A percentile compares a stretch with the other conserved stretches of the same genome.
These are phyloP conservation scores for Abrus pulchellus DNA, from an alignment of 306 rosid genomes.

Conservation along the genomic window DNA sequence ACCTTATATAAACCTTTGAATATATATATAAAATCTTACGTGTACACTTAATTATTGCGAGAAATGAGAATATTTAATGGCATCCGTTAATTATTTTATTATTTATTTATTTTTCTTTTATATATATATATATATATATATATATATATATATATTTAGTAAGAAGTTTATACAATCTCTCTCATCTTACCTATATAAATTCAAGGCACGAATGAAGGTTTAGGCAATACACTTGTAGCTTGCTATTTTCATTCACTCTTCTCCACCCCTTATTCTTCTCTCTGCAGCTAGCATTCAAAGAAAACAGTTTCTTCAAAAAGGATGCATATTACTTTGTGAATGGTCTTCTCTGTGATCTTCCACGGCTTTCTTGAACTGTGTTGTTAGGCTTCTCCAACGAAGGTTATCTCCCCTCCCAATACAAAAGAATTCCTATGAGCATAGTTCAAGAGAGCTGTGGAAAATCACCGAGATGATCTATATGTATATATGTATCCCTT, in stretches of 20 bases:
- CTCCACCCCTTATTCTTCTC: slow-evolving; percentile 7
- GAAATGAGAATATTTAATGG: too few species aligned
- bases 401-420: background rate
- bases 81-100: too few species aligned
- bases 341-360: slow-evolving; percentile 69
- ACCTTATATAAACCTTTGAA: too few species aligned
- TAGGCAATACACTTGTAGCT: background rate
- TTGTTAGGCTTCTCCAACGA: slow-evolving; percentile 13
- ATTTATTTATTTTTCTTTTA: too few species aligned
- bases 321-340: slow-evolving; percentile 16
- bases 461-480: slow-evolving; percentile 43
- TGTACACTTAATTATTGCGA: too few species aligned
- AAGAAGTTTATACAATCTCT: background rate
- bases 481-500: background rate
- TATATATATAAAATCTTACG: too few species aligned
- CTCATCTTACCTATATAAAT: background rate
- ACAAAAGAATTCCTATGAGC: slow-evolving; percentile 22
- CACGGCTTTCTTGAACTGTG: slow-evolving; percentile 87
- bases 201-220: background rate
- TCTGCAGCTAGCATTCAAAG: background rate
- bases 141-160: too few species aligned
- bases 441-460: slow-evolving; percentile 67
- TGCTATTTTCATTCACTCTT: background rate
- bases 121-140: too few species aligned
- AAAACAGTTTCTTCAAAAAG: background rate